Evolutionary conservation across 148 eudicot species (phyloP).

Genomic region (Cornus florida): DNA sequence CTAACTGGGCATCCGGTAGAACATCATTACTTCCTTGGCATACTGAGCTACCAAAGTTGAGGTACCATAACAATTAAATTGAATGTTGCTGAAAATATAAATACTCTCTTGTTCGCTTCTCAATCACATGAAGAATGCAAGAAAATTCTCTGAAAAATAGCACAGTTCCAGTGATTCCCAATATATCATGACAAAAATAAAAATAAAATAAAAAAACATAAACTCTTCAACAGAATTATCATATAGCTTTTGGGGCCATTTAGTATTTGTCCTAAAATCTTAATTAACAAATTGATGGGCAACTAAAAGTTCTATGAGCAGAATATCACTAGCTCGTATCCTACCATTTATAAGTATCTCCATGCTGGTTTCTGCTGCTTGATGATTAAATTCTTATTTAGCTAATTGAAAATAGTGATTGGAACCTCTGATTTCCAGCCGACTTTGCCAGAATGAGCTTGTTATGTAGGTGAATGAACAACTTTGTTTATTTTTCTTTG

Average conservation of each 20-base stretch:
- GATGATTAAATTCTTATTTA: background rate
- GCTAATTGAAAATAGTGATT: background rate
- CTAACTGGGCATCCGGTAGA: background rate
- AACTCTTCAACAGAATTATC: no score
- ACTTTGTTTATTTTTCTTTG: background rate
- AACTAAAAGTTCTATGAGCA: background rate
- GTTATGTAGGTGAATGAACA: background rate
- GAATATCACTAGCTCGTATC: background rate
- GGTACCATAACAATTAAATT: no score
- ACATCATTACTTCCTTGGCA: background rate
- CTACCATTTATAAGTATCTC: background rate
- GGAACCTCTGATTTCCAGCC: background rate
- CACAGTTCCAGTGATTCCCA: no score
- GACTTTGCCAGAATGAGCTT: background rate
- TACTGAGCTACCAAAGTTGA: no score
- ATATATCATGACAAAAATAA: no score
- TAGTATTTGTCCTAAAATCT: no score
- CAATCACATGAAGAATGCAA: no score
- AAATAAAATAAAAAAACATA: no score
- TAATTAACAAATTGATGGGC: background rate
- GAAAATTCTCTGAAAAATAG: no score
- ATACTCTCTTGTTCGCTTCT: no score
- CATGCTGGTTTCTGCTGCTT: background rate
- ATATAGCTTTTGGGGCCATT: no score
- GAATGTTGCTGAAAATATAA: no score